Conservation (phyloP, 148 eudicot genomes). For the Camellia granthamiana region DNA sequence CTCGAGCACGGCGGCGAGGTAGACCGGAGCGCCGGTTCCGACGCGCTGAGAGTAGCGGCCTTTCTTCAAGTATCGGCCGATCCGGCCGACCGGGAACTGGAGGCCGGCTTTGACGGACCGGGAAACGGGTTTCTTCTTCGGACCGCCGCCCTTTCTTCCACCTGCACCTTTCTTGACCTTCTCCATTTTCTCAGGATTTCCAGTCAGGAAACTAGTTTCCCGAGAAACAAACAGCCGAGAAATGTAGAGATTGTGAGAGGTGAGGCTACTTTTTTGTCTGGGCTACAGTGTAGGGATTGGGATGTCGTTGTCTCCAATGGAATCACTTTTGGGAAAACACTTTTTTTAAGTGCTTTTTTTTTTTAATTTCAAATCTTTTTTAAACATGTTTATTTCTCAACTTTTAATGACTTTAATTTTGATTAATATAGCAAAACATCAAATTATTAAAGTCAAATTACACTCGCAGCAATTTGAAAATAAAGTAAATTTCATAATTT, state of each 20-base stretch:
- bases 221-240: neutral
- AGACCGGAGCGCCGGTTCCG: constrained; percentile 11
- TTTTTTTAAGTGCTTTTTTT: too few species aligned
- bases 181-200: neutral
- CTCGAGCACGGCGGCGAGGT: constrained; percentile 15
- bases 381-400: too few species aligned
- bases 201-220: neutral
- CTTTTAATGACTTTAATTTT: too few species aligned
- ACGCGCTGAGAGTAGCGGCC: constrained; percentile 16
- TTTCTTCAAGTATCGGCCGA: constrained; percentile 18
- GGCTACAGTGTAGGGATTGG: too few species aligned
- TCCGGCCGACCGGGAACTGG: constrained; percentile 11
- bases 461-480: too few species aligned
- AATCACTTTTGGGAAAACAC: too few species aligned
- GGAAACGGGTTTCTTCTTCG: constrained; percentile 13
- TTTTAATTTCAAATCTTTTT: too few species aligned
- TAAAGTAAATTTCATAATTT: too few species aligned
- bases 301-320: too few species aligned
- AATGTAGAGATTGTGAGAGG: neutral
- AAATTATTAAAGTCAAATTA: too few species aligned
- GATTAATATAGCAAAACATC: too few species aligned
- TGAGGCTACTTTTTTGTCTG: too few species aligned
- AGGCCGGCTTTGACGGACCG: constrained; percentile 14
- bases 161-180: constrained; percentile 3
- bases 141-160: constrained; percentile 9